Base-by-base conservation (phyloP, 2,329 filamentous ascomycete species). In the Lasiodiplodia sp. region DNA sequence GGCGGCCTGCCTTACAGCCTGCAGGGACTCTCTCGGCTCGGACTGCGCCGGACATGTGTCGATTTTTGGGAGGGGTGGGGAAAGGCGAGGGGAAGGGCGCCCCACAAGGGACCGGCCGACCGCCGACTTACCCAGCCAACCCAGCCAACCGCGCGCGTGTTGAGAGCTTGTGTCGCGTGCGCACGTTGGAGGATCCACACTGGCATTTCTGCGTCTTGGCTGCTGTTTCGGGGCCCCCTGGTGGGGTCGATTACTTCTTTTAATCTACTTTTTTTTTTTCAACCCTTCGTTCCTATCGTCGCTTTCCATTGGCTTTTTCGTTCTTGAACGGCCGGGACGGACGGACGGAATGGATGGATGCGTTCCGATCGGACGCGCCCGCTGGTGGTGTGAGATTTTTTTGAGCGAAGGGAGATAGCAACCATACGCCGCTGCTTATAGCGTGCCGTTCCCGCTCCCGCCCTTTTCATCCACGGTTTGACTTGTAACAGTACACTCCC, bases 161-260 rank as follows among this genome's bases (percentile, higher is more conserved):
- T 18, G 40, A 14, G 40, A 16, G 40, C 40, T 5, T n/a, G 40
- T 44, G 40, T 44, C 44, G 44, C 44, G 44, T 47, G 44, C 44
- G 44, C 40, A 44, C 5, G 40, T 18, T 44, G 40, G 44, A n/a
- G 44, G 44, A 47, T 47, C 44, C 44, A 47, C 44, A 47, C 44
- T n/a, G 44, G 44, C 44, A 47, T 47, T 47, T 47, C n/a, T 47
- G 44, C 44, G 44, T 47, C 44, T 47, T 47, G 44, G 44, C 44
- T 47, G 44, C 44, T n/a, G 18, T 21, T 47, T 47, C 18, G 18
- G 44, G 44, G 3, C 3, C 8, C 44, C 8, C 44, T 47, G n/a
- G 44, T 47, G n/a, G 44, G 44, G 44, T 18, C 16, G 16, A 18
- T 47, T 47, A 3, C 44, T 47, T 6, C n/a, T 47, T 47, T 21